Evolutionary conservation across 495 filamentous ascomycete genomes (phyloP).

Genomic region (Penicillium manginii): DNA sequence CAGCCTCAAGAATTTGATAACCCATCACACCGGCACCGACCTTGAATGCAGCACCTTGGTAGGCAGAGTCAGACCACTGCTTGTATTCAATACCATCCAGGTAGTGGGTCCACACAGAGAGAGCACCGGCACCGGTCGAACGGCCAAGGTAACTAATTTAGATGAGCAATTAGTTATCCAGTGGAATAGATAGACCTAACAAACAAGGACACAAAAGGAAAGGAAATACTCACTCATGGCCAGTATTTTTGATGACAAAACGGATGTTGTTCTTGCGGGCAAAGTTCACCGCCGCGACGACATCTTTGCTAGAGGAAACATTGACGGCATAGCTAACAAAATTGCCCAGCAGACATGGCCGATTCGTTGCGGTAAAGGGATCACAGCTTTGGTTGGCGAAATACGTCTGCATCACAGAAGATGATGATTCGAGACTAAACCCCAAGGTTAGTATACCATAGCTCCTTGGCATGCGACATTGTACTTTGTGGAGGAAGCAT

Average conservation of each 20-base stretch:
- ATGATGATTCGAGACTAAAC: constrained; percentile 35
- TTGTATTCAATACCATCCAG: constrained; percentile 50
- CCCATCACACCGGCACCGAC: constrained; percentile 59
- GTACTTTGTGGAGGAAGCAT: background rate
- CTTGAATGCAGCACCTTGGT: constrained; percentile 58
- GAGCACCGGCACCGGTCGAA: constrained; percentile 59
- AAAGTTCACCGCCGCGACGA: constrained; percentile 49
- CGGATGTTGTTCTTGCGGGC: constrained; percentile 62
- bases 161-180: background rate
- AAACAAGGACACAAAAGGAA: background rate
- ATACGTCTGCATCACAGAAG: constrained; percentile 48
- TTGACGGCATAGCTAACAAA: constrained; percentile 59
- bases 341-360: constrained; percentile 60
- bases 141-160: constrained; percentile 53
- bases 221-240: constrained; percentile 47
- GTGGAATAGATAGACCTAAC: background rate
- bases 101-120: constrained; percentile 63
- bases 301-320: constrained; percentile 40
- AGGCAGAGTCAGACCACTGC: constrained; percentile 42
- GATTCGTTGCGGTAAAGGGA: constrained; percentile 49
- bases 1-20: constrained; percentile 51
- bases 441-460: background rate
- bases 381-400: constrained; percentile 58
- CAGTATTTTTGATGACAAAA: constrained; percentile 68
- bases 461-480: background rate